Conservation (phyloP, 306 rosid species). For the Corylus avellana region DNA sequence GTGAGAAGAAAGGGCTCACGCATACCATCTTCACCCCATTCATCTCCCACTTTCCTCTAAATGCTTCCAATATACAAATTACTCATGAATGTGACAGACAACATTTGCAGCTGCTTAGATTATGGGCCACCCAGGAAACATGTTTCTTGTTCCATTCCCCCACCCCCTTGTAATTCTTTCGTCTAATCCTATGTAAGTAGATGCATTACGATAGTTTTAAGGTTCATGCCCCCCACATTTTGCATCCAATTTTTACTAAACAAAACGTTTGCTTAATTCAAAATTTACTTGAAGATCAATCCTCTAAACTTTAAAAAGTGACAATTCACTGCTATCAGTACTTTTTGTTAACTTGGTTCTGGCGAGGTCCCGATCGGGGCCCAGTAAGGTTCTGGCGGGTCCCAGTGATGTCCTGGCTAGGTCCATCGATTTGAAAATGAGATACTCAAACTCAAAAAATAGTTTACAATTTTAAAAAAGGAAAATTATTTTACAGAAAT, state of each 20-base stretch:
- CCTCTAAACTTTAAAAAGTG: too few relatives aligned
- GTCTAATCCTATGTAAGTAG: not conserved
- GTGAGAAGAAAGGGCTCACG: constrained; percentile 15
- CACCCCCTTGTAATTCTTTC: not conserved
- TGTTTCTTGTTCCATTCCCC: constrained; percentile 16
- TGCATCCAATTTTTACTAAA: not conserved
- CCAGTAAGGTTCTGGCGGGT: too few relatives aligned
- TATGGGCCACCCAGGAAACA: constrained; percentile 11
- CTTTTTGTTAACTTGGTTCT: too few relatives aligned
- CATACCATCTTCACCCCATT: constrained; percentile 30
- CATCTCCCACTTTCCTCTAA: constrained; percentile 28
- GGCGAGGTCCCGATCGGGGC: too few relatives aligned
- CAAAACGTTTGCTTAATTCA: not conserved
- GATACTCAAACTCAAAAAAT: too few relatives aligned
- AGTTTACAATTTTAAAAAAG: too few relatives aligned
- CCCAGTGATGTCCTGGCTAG: too few relatives aligned
- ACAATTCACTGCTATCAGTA: too few relatives aligned
- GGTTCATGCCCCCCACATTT: not conserved
- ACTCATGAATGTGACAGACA: constrained; percentile 7
- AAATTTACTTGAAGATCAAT: not conserved
- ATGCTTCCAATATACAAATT: not conserved
- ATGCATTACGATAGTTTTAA: not conserved
- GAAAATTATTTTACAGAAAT: too few relatives aligned
- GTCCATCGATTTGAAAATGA: too few relatives aligned
- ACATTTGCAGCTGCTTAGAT: not conserved